A percentile compares a stretch with the other conserved stretches of the same genome.
Evolutionary conservation across 345 rosid species (phyloP).

Genomic region (Eutrema yunnanense): DNA sequence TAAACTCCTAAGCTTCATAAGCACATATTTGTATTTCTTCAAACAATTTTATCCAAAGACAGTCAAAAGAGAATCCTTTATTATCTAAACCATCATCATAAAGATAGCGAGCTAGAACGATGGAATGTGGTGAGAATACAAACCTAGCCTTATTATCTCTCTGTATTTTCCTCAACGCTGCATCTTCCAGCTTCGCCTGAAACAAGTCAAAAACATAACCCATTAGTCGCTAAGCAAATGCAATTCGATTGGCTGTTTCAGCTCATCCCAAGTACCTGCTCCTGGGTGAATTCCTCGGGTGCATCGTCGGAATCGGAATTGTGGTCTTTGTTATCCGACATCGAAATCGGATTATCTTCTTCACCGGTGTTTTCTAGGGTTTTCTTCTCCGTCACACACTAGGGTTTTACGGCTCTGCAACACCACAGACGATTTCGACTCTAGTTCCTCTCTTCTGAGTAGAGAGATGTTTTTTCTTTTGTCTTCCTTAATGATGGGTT

Average conservation of each 20-base stretch:
- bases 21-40: neutral
- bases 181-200: slow-evolving; percentile 62
- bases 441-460: slow-evolving; percentile 28
- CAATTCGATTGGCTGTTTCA: neutral
- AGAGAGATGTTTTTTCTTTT: slow-evolving; percentile 33
- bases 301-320: slow-evolving; percentile 53
- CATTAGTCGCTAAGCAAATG: neutral
- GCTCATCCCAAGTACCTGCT: slow-evolving; percentile 48
- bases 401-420: slow-evolving; percentile 39
- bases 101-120: neutral
- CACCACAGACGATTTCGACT: slow-evolving; percentile 44
- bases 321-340: slow-evolving; percentile 48
- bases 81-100: neutral
- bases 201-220: neutral
- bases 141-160: slow-evolving; percentile 65
- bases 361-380: slow-evolving; percentile 21
- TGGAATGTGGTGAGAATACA: neutral
- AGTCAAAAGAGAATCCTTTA: too few species aligned
- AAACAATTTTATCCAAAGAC: too few species aligned
- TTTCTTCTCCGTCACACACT: slow-evolving; percentile 10
- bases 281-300: slow-evolving; percentile 74
- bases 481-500: slow-evolving; percentile 50
- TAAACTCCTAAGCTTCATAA: slow-evolving; percentile 7
- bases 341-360: slow-evolving; percentile 3
- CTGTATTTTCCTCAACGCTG: slow-evolving; percentile 48